Conservation (phyloP, 345 rosid genomes). For the Acer yangbiense region DNA sequence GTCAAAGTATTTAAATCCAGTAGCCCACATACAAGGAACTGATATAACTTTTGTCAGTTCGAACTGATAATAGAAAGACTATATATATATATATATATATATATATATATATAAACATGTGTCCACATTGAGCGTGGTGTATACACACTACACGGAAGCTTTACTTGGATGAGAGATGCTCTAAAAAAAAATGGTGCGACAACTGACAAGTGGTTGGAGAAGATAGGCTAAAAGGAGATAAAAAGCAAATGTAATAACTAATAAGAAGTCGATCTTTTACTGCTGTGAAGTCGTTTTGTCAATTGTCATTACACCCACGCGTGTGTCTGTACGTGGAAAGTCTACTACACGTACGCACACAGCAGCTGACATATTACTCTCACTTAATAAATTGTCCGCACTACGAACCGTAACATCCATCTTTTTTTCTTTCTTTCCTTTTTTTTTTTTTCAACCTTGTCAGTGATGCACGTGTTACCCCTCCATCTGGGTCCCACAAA, state of each 20-base stretch:
- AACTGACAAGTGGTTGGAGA: conserved; percentile 32
- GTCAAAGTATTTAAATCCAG: no score
- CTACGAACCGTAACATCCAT: background rate
- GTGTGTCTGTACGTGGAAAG: conserved; percentile 32
- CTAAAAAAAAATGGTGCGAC: conserved; percentile 20
- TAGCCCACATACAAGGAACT: no score
- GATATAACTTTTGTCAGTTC: no score
- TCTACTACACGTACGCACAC: background rate
- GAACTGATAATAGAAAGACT: no score
- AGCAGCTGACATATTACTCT: background rate
- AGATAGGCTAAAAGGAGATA: conserved; percentile 27
- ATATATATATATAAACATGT: no score
- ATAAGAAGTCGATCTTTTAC: no score
- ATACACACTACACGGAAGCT: no score
- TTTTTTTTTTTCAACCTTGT: conserved; percentile 36
- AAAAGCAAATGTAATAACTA: background rate
- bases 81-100: no score
- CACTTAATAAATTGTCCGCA: no score
- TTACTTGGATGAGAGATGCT: no score
- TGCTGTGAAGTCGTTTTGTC: background rate
- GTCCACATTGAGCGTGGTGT: no score
- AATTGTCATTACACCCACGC: conserved; percentile 17
- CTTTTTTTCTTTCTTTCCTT: background rate
- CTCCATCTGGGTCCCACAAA: conserved; percentile 25
- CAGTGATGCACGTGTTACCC: conserved; percentile 40